Evolutionary conservation across 2,329 filamentous ascomycete genomes (phyloP).

Genomic region (Xylaria sp.): DNA sequence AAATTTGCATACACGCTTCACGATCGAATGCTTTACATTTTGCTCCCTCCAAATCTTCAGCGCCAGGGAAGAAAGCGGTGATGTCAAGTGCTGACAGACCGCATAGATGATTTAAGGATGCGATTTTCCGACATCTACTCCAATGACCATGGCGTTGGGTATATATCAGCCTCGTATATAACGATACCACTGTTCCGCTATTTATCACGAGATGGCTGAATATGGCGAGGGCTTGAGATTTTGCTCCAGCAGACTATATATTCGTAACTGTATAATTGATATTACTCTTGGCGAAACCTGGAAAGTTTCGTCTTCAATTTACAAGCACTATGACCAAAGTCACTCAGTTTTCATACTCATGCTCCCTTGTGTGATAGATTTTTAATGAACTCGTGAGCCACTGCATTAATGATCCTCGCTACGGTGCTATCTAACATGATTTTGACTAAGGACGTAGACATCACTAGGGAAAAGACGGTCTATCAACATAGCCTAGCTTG

Average conservation of each 20-base stretch:
- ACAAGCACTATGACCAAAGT: not conserved
- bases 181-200: slow-evolving; percentile 23
- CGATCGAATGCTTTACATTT: slow-evolving; percentile 22
- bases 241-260: slow-evolving; percentile 35
- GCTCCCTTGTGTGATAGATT: not conserved
- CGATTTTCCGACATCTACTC: slow-evolving; percentile 21
- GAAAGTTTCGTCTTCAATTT: slow-evolving; percentile 8
- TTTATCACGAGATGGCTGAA: slow-evolving; percentile 16
- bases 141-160: slow-evolving; percentile 26
- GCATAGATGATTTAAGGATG: slow-evolving; percentile 23
- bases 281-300: slow-evolving; percentile 33
- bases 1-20: slow-evolving; percentile 23
- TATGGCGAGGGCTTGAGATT: slow-evolving; percentile 21
- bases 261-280: slow-evolving; percentile 43
- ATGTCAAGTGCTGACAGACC: slow-evolving; percentile 34
- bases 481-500: not conserved
- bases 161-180: slow-evolving; percentile 32
- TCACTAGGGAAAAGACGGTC: too few relatives aligned
- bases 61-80: slow-evolving; percentile 16
- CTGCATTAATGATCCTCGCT: not conserved
- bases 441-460: not conserved
- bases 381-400: not conserved
- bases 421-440: not conserved
- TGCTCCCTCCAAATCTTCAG: slow-evolving; percentile 18
- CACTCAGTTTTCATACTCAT: not conserved